Conservation (phyloP, 371 early-diverging fungal genomes). For the Quaeritorhiza haematococci region DNA sequence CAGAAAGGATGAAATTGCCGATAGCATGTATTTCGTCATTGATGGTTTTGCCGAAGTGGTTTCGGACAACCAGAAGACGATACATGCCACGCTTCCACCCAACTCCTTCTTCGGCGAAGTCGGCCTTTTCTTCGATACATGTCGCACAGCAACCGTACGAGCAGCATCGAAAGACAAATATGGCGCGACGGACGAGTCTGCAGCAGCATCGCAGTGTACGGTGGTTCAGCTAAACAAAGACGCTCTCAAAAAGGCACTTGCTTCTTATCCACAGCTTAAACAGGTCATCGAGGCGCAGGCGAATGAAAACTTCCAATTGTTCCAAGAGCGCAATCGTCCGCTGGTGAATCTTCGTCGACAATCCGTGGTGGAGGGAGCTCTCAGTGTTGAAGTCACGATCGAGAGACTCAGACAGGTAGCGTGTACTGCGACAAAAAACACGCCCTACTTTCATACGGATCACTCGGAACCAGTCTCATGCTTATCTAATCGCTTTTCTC, state of each 20-base stretch:
- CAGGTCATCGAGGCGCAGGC: constrained; percentile 29
- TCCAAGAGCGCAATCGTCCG: constrained; percentile 21
- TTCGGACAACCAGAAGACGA: constrained; percentile 25
- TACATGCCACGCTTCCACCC: constrained; percentile 27
- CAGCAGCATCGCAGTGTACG: constrained; percentile 29
- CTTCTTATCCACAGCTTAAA: constrained; percentile 17
- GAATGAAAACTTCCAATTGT: constrained; percentile 33
- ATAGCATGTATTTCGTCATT: constrained; percentile 52
- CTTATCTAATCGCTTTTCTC: constrained; percentile 1
- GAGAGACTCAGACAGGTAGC: constrained; percentile 26
- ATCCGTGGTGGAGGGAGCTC: constrained; percentile 7
- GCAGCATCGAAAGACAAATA: constrained; percentile 24
- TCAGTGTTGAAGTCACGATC: constrained; percentile 30
- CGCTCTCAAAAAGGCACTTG: constrained; percentile 22
- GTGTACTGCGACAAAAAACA: not conserved
- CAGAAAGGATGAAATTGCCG: constrained; percentile 41
- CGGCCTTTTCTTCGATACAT: constrained; percentile 51
- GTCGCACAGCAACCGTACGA: constrained; percentile 56
- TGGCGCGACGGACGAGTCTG: too few species aligned
- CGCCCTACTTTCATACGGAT: not conserved
- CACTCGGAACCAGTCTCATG: not conserved
- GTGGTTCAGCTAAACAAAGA: constrained; percentile 39
- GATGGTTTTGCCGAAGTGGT: constrained; percentile 49
- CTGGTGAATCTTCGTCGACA: constrained; percentile 4
- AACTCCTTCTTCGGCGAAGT: constrained; percentile 57